Evolutionary conservation across 2,329 filamentous ascomycete species (phyloP), one percentile per base, ranked within the genome.

Genomic region (Phaeosphaeria sp.): DNA sequence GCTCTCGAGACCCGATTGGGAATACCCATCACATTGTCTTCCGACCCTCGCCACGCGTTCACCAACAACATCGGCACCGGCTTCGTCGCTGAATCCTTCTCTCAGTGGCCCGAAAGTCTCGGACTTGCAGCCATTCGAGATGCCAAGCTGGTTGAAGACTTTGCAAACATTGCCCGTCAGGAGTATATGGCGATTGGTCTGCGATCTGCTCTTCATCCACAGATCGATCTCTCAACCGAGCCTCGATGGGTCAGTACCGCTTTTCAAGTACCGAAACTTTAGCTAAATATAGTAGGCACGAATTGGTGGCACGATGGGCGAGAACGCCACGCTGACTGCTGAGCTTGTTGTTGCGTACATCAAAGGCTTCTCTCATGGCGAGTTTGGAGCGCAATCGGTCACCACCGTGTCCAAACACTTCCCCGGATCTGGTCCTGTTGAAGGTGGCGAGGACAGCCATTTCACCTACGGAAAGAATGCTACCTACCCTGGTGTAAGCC

Each of bases 381-480:
- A 74, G 30, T 71, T 83, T n/a, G 82, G 82, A 0, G 61, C 69
- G 0, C 59, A 78, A 25, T 82, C 80, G 1, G 79, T 84, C 3
- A 78, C 77, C 1, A 81, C 83, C 0, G 78, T 84, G 1, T 83
- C 82, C 0, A 85, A 85, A 68, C 83, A 86, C 59, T 85, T 86
- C 62, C 83, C 83, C 0, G 83, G 83, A 4, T 81, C 78, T 7
- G 83, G 83, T 0, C 78, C 83, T 0, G 77, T 81, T 63, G 71
- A 82, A 55, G 71, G 82, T 47, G 83, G 83, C 20, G 81, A 84
- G 47, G 83, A 85, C 62, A 79, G 81, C 17, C 83, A 85, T 53
- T 85, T 85, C 58, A 68, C 69, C 0, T 84, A 84, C 55, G 83
- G 83, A 30, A 83, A 83, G 65, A 82, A 85, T 53, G 61, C 71